These are phyloP conservation scores for Dimocarpus longan DNA, from an alignment of 345 rosid species.

Conservation along the genomic window DNA sequence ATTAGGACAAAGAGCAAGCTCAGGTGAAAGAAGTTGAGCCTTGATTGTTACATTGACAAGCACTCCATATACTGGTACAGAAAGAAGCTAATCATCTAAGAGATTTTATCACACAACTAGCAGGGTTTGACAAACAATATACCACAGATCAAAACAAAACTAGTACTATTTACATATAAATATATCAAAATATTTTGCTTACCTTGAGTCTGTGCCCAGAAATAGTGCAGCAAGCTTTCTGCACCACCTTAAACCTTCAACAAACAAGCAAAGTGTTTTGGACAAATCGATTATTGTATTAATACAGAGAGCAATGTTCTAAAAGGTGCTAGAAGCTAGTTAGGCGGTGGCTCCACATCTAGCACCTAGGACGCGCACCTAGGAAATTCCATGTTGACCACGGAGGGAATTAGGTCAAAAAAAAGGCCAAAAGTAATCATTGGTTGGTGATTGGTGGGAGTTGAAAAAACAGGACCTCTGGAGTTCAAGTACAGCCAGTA, in stretches of 20 bases:
- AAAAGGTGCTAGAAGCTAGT: too few species aligned
- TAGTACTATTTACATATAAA: neutral
- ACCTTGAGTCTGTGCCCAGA: neutral
- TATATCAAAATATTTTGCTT: neutral
- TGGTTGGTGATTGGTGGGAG: too few species aligned
- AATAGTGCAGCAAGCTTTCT: neutral
- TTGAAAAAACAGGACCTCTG: too few species aligned
- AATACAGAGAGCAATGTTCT: neutral
- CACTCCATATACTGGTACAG: neutral
- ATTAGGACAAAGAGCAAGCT: neutral
- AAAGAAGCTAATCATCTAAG: neutral
- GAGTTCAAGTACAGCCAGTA: too few species aligned
- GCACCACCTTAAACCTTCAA: neutral
- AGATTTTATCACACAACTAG: neutral
- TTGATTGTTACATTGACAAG: neutral
- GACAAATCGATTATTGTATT: neutral
- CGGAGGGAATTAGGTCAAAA: too few species aligned
- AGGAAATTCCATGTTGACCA: too few species aligned
- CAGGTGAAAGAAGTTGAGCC: neutral
- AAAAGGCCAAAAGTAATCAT: too few species aligned
- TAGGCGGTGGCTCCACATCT: too few species aligned
- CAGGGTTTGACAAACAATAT: neutral
- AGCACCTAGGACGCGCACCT: too few species aligned
- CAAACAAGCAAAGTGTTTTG: neutral
- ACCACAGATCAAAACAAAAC: neutral